Evolutionary conservation across 768 basidiomycete species (phyloP).

Genomic region (Strobilomyces confusus): DNA sequence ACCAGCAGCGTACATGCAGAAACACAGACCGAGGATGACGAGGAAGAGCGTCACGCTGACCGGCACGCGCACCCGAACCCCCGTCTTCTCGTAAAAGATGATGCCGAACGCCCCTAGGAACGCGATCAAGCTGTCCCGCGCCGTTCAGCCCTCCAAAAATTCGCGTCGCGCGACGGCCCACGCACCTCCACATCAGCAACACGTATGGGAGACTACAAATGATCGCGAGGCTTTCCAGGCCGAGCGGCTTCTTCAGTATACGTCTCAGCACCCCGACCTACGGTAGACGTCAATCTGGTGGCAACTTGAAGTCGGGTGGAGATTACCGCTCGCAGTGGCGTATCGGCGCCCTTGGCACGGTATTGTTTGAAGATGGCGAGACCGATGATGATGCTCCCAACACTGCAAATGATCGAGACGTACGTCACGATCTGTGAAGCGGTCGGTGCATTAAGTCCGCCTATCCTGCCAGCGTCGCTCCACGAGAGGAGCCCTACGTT

Average conservation of each 20-base stretch:
- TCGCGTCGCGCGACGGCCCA: background rate
- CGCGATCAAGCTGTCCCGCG: conserved; percentile 27
- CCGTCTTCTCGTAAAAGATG: conserved; percentile 28
- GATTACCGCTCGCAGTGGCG: conserved; percentile 27
- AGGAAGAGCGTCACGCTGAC: conserved; percentile 24
- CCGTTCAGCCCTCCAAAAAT: background rate
- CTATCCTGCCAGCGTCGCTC: conserved; percentile 1
- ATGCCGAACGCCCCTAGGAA: conserved; percentile 33
- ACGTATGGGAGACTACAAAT: conserved; percentile 40
- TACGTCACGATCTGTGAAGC: conserved; percentile 25
- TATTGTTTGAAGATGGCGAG: conserved; percentile 32
- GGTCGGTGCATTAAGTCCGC: conserved; percentile 8
- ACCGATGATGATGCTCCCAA: conserved; percentile 29
- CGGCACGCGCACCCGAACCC: conserved; percentile 23
- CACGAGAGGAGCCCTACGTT: conserved; percentile 24
- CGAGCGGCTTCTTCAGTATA: conserved; percentile 23
- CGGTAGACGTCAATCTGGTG: background rate
- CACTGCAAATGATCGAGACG: conserved; percentile 26
- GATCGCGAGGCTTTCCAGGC: conserved; percentile 37
- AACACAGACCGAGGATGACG: conserved; percentile 23
- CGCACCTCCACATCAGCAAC: conserved; percentile 39
- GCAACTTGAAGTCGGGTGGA: background rate
- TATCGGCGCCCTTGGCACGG: conserved; percentile 30
- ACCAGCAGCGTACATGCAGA: conserved; percentile 26
- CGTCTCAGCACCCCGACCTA: conserved; percentile 27